These are phyloP conservation scores for Stipa capillata DNA, from an alignment of 176 grass and related monocot genomes.

Conservation along the genomic window DNA sequence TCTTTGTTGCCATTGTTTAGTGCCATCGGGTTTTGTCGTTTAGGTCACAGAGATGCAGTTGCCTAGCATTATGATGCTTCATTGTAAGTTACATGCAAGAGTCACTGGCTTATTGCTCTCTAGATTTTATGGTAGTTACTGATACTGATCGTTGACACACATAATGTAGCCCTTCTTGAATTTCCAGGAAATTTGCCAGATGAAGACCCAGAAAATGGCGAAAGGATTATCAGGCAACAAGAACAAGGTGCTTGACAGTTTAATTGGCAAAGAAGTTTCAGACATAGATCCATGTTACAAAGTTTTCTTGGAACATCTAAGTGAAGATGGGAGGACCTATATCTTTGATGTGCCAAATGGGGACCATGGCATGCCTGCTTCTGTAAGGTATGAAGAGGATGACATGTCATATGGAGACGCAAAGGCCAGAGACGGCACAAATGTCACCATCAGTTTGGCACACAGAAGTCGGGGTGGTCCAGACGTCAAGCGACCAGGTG, in stretches of 20 bases:
- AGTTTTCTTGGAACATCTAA: conserved; percentile 40
- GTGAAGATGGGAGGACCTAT: conserved; percentile 16
- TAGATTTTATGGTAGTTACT: not conserved
- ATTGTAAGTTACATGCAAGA: not conserved
- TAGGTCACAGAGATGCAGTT: not conserved
- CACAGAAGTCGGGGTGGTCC: not conserved
- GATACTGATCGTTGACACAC: not conserved
- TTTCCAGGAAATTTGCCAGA: not conserved
- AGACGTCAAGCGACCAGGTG: not conserved
- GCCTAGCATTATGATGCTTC: not conserved
- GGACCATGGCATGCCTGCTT: conserved; percentile 32
- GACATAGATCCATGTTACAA: conserved; percentile 40
- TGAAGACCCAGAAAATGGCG: conserved; percentile 5
- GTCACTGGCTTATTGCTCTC: not conserved
- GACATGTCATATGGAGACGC: not conserved
- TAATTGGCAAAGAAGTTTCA: not conserved
- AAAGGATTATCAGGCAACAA: not conserved
- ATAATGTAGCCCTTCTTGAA: not conserved
- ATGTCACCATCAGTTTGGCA: not conserved
- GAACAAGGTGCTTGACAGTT: not conserved
- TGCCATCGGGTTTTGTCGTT: not conserved
- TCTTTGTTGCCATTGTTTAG: too few species aligned
- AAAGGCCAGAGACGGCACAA: not conserved
- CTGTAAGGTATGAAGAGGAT: conserved; percentile 29
- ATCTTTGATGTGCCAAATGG: conserved; percentile 9